Base-by-base conservation (phyloP, 163 green algal genomes). In the Scenedesmus sp. region DNA sequence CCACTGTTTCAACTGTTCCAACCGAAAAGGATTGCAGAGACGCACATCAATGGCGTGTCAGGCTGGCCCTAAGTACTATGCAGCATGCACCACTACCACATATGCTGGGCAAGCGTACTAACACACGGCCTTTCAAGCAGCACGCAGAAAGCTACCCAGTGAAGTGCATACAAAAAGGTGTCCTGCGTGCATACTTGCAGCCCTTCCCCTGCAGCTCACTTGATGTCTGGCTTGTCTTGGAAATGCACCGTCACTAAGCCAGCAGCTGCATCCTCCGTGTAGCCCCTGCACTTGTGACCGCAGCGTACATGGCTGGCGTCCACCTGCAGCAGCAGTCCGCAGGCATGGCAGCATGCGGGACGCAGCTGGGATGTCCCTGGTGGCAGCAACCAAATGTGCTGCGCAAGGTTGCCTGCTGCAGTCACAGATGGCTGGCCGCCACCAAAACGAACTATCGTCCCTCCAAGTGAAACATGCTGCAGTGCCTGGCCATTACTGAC, bases 221-320 rank as follows among this genome's bases (percentile, higher is more conserved):
- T 91, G 49, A 91, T 86, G 51, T 91, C 86, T 68, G 86, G 86
- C 37, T 91, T n/a, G 73, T 78, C 44, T 18, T 80, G 33, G 46
- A 91, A 91, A 51, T 91, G 86, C 33, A 81, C 73, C 46, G 53
- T 37, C 6, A 91, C 37, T 2, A 26, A 37, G 4, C 51, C 73
- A 56, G 37, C 76, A 81, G 61, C 82, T 18, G 42, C 26, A 37
- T 86, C 37, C 73, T 86, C 53, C 37, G 73, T 91, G 73, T 81
- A 91, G 53, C 86, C 86, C n/a, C 7, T 86, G 73, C 86, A 91
- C 24, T 65, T 85, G 72, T 91, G 44, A 18, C 73, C 42, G 56
- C 86, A 91, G 24, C 49, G 73, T 6, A 91, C 86, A 79, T 13
- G 59, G 22, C n/a, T 43, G 20, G 35, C n/a, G 26, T 81, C 44